Evolutionary conservation across 2,329 filamentous ascomycete genomes (phyloP), one percentile per base, ranked within the genome.

Genomic region (Fusarium metavorans): DNA sequence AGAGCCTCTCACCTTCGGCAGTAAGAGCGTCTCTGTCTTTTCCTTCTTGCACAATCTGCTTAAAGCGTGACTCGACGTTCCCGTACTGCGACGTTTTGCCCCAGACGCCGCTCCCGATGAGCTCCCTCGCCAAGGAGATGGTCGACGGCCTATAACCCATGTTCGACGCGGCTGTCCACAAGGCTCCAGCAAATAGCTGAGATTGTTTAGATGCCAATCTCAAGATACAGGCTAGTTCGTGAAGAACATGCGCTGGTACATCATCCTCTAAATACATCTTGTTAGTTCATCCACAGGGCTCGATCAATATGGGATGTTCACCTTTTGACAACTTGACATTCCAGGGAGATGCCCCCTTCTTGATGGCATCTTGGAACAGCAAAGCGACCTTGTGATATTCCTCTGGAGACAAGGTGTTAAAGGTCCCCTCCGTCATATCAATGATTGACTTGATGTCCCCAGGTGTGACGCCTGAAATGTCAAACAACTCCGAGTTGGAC

Each of bases 11-110:
- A 18, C 81, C 84, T 48, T 84, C 79, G 10, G 79, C 74, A 5
- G 81, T 79, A 25, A 85, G 74, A 35, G 82, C 84, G 52, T 85
- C 77, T 5, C 82, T 76, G 41, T 85, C 78, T n/a, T 73, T 77
- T 30, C 76, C 80, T 34, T 70, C 65, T 14, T 73, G 50, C 32
- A 83, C 75, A 11, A 85, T 71, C 30, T 77, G 59, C 70, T 72
- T 77, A 73, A 83, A 83, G 18, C 78, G 80, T 2, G 68, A 59
- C 60, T 83, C 80, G 4, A 76, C 59, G 6, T 64, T 65, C 8
- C 27, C 63, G 14, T 80, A 69, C n/a, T 67, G 66, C 6, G 70
- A 50, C 11, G 62, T 59, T 14, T 67, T 59, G 18, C 75, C 75
- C 67, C 79, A 82, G 11, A 58, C 48, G 32, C 75, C 70, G 1